Conservation (phyloP, 352 stramenopile species). For the Lagenidium giganteum region DNA sequence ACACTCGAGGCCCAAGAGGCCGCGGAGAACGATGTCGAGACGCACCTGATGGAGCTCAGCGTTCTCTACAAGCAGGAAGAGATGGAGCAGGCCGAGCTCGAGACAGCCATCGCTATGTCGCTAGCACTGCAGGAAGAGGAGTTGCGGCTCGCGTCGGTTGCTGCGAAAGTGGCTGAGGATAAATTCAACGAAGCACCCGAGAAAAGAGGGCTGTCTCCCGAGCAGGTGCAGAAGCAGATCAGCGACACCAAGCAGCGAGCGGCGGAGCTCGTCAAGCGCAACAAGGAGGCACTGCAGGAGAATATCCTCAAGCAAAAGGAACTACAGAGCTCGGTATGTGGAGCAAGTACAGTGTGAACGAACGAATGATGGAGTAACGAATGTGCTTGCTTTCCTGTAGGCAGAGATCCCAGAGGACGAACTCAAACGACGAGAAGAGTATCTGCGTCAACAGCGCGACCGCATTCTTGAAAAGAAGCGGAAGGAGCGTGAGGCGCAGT, state of each 20-base stretch:
- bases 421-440: constrained; percentile 69
- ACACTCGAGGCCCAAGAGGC: constrained; percentile 25
- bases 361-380: background rate
- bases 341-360: no score
- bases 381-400: constrained; percentile 7
- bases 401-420: constrained; percentile 66
- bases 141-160: constrained; percentile 42
- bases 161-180: constrained; percentile 56
- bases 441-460: constrained; percentile 69
- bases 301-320: constrained; percentile 68
- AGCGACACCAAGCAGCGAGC: constrained; percentile 63
- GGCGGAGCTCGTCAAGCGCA: constrained; percentile 68
- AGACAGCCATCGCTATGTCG: constrained; percentile 72
- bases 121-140: constrained; percentile 71
- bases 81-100: constrained; percentile 79
- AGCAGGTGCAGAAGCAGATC: constrained; percentile 52
- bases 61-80: constrained; percentile 84
- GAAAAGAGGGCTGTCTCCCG: constrained; percentile 30
- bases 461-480: constrained; percentile 82
- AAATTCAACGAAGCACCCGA: constrained; percentile 35
- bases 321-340: constrained; percentile 28
- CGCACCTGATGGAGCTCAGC: constrained; percentile 81
- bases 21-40: constrained; percentile 25
- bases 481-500: constrained; percentile 53
- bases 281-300: constrained; percentile 67